Evolutionary conservation across 768 basidiomycete species (phyloP).

Genomic region (Nevesoporus exiguus): DNA sequence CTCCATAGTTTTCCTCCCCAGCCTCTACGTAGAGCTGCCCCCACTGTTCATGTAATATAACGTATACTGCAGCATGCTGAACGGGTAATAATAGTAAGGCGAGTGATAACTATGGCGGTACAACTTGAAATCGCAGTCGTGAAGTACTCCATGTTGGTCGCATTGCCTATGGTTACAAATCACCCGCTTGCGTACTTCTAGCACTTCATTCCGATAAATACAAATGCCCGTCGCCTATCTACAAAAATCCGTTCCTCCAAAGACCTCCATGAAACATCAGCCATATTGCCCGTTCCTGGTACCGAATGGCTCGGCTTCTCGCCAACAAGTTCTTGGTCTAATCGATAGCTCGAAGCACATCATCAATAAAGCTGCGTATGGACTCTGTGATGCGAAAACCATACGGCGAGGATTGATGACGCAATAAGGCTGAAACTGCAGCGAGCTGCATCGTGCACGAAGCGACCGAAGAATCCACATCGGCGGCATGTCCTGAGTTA

Average conservation of each 20-base stretch:
- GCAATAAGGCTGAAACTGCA: constrained; percentile 51
- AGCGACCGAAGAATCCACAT: constrained; percentile 50
- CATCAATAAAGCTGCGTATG: constrained; percentile 46
- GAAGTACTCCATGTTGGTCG: neutral
- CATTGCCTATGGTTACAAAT: neutral
- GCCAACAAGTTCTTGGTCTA: constrained; percentile 39
- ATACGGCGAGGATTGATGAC: constrained; percentile 53
- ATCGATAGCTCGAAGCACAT: constrained; percentile 40
- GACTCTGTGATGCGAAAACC: constrained; percentile 44
- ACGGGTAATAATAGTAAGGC: constrained; percentile 26
- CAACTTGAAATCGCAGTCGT: neutral
- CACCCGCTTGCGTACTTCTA: neutral
- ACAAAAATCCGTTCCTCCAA: neutral
- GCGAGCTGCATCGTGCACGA: constrained; percentile 53
- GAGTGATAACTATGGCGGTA: constrained; percentile 6
- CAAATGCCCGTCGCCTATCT: neutral
- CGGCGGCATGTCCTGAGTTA: constrained; percentile 10
- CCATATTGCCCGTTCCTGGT: neutral
- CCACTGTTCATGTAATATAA: constrained; percentile 31
- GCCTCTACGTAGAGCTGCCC: constrained; percentile 11
- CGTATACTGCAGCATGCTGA: constrained; percentile 26
- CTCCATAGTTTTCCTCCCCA: neutral
- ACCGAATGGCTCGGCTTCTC: constrained; percentile 56
- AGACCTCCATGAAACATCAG: neutral
- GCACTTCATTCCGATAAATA: neutral